Evolutionary conservation across 1,139 yeast species (phyloP).

Genomic region (Ogataea hybrid): DNA sequence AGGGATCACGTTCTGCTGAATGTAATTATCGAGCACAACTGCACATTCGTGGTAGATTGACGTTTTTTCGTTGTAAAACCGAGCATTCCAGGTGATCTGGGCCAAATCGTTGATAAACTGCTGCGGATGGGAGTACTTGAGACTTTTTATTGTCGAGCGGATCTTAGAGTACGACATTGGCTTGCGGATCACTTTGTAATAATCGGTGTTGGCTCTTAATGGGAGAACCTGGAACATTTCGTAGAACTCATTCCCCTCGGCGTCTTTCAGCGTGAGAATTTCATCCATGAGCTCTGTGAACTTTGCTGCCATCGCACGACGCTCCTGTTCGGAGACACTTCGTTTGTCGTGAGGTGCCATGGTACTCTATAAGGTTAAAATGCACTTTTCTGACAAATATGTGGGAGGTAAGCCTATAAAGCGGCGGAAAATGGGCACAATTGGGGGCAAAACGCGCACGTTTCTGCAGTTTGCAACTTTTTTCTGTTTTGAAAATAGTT

Average conservation of each 20-base stretch:
- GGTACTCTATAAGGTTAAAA: neutral
- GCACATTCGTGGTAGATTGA: slow-evolving; percentile 74
- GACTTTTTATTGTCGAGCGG: slow-evolving; percentile 41
- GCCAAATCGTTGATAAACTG: slow-evolving; percentile 75
- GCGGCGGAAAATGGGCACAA: neutral
- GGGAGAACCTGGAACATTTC: slow-evolving; percentile 47
- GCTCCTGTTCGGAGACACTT: slow-evolving; percentile 29
- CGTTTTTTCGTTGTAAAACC: slow-evolving; percentile 71
- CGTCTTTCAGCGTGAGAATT: slow-evolving; percentile 24
- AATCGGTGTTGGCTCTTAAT: slow-evolving; percentile 40
- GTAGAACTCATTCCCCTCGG: slow-evolving; percentile 32
- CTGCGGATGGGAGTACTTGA: slow-evolving; percentile 57
- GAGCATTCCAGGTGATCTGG: slow-evolving; percentile 88
- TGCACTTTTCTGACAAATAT: slow-evolving; percentile 1
- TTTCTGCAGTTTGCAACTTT: slow-evolving; percentile 1
- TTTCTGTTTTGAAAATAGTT: slow-evolving; percentile 3
- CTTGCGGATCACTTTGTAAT: slow-evolving; percentile 44
- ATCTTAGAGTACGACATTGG: slow-evolving; percentile 48
- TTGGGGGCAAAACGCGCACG: slow-evolving; percentile 1
- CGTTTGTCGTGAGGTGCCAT: slow-evolving; percentile 33
- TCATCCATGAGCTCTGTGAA: slow-evolving; percentile 21
- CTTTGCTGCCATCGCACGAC: slow-evolving; percentile 19
- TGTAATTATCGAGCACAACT: slow-evolving; percentile 58
- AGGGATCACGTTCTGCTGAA: slow-evolving; percentile 56
- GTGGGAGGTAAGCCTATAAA: neutral